phyloP scores from a whole-genome alignment of 2,329 filamentous ascomycete species.

The Fusarium buxicola region DNA sequence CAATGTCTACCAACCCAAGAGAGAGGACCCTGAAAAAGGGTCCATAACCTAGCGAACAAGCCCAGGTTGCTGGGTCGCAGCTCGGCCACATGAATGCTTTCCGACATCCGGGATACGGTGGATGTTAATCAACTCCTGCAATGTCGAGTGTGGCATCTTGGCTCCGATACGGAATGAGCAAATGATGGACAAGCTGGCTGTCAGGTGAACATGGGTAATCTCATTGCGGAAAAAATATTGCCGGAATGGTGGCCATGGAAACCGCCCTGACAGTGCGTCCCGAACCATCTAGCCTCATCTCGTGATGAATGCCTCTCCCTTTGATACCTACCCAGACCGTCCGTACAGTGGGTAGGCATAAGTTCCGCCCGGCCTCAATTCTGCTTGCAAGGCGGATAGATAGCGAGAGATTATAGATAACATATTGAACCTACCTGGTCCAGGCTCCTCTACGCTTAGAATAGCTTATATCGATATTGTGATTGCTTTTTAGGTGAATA shows the following conservation, averaged over 20 bases:
- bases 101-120: neutral
- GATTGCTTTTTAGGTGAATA: too few species aligned
- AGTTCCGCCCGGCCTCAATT: too few species aligned
- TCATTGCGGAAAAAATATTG: constrained; percentile 19
- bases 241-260: constrained; percentile 30
- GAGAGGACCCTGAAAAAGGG: constrained; percentile 29
- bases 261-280: constrained; percentile 9
- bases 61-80: constrained; percentile 8
- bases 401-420: neutral
- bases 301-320: constrained; percentile 30
- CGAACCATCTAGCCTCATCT: constrained; percentile 17
- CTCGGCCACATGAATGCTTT: constrained; percentile 6
- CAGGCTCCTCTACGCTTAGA: too few species aligned
- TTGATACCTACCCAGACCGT: constrained; percentile 8
- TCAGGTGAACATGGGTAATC: constrained; percentile 15
- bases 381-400: neutral
- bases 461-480: too few species aligned
- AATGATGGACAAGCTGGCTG: neutral
- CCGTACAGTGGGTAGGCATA: neutral
- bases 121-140: neutral
- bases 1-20: constrained; percentile 18
- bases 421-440: constrained; percentile 19
- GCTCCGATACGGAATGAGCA: neutral
- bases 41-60: constrained; percentile 8
- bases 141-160: constrained; percentile 2